These are phyloP conservation scores for Heliamphora exappendiculata DNA, from an alignment of 148 eudicot species.

Conservation along the genomic window DNA sequence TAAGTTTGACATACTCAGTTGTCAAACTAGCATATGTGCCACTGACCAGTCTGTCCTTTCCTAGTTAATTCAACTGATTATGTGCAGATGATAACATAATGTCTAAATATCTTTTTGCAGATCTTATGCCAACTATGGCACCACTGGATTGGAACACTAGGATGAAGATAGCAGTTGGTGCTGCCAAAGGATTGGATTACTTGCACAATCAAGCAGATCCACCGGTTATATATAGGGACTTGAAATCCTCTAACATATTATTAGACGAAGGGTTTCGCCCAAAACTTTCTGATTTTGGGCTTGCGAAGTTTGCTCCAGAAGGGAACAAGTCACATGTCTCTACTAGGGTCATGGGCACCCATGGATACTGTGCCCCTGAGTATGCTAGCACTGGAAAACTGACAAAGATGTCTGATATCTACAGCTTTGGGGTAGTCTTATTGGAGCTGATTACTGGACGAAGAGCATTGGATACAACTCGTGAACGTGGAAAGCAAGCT, in stretches of 20 bases:
- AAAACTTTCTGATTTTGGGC: slow-evolving; percentile 71
- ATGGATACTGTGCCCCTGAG: slow-evolving; percentile 82
- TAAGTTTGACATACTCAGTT: neutral
- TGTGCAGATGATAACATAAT: neutral
- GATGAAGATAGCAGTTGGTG: slow-evolving; percentile 54
- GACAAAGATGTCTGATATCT: slow-evolving; percentile 54
- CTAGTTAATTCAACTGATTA: neutral
- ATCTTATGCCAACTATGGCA: slow-evolving; percentile 35
- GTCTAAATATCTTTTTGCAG: slow-evolving; percentile 12
- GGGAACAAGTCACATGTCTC: slow-evolving; percentile 60
- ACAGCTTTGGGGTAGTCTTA: slow-evolving; percentile 67
- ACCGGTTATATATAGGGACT: slow-evolving; percentile 60
- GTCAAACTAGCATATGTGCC: neutral
- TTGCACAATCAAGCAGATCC: slow-evolving; percentile 58
- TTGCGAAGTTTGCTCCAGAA: slow-evolving; percentile 62
- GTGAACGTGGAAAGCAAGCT: slow-evolving; percentile 11
- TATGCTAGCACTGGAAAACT: slow-evolving; percentile 52
- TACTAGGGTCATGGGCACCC: slow-evolving; percentile 74
- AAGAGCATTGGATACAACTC: slow-evolving; percentile 30
- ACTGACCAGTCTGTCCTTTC: neutral
- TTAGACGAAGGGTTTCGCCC: slow-evolving; percentile 49
- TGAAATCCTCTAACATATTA: slow-evolving; percentile 66
- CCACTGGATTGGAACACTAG: slow-evolving; percentile 67
- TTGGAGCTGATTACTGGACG: slow-evolving; percentile 63
- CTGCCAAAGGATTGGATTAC: slow-evolving; percentile 63